Evolutionary conservation across 345 rosid genomes (phyloP).

Genomic region (Barbarea vulgaris): DNA sequence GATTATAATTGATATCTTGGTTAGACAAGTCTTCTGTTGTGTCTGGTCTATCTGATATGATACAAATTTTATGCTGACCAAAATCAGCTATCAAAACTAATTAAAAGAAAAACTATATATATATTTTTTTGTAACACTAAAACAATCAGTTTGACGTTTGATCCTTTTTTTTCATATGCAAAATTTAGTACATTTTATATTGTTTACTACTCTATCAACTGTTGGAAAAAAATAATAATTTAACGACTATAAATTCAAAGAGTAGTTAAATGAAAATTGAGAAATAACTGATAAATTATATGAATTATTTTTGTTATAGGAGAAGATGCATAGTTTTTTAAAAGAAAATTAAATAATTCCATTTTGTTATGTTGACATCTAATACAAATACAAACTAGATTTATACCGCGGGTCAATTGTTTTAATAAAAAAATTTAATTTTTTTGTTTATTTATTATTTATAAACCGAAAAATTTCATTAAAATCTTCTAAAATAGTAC

Average conservation of each 20-base stretch:
- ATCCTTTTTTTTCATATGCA: neutral
- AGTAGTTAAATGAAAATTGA: neutral
- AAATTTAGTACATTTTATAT: neutral
- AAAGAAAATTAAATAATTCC: neutral
- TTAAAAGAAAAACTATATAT: neutral
- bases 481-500: too few species aligned
- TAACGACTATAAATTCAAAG: neutral
- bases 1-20: slow-evolving; percentile 17
- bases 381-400: neutral
- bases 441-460: too few species aligned
- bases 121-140: neutral
- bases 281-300: neutral
- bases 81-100: slow-evolving; percentile 5
- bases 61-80: neutral
- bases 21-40: neutral
- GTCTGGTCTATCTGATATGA: slow-evolving; percentile 13
- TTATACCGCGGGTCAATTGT: too few species aligned
- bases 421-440: too few species aligned
- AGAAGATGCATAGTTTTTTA: neutral
- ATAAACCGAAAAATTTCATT: too few species aligned
- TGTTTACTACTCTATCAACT: neutral
- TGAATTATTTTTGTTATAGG: neutral
- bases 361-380: neutral
- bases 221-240: too few species aligned
- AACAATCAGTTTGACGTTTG: neutral